Evolutionary conservation across 2,329 filamentous ascomycete genomes (phyloP), one percentile per base, ranked within the genome.

Genomic region (Madurella mycetomatis): DNA sequence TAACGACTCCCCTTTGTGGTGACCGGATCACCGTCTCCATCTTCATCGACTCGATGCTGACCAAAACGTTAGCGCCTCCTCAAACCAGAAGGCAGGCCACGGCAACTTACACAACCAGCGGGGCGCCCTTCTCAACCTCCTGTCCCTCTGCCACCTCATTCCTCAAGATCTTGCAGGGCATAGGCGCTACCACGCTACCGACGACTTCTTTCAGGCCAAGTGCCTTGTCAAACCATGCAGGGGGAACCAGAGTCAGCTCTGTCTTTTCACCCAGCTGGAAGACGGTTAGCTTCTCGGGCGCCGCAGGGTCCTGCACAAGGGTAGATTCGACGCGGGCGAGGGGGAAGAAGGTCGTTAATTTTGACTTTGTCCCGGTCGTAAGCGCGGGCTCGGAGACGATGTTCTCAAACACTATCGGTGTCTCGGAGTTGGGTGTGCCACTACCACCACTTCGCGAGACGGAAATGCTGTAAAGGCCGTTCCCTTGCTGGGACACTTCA

Each of bases 101-200:
- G 34, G 34, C 34, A 25, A 76, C 82, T 78, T 70, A 85, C 75
- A 97, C 91, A 12, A 97, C 89, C 54, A 99, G 74, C 7, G 90
- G 84, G 54, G 92, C 85, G 44, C 92, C 92, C 74, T 92, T 95
- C 67, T 85, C 84, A 15, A 99, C 94, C 45, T 72, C 73, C 60
- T 95, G 84, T 0, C 94, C 94, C 63, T 90, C 90, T 30, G 79
- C 73, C 0, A 96, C 90, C 70, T 96, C 89, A 46, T 96, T 94
- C 61, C 90, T 84, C 58, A 99, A 74, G 25, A 99, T 87, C 74
- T 97, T 97, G 73, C 94, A 97, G 1, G 94, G 94, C 94, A 99
- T 99, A 0, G 94, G 94, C 18, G 94, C 90, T 19, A 89, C 79
- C 1, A 97, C 90, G 50, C 87, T 94, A 56, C 92, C 92, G 7